Evolutionary conservation across 306 rosid genomes (phyloP), one percentile per base, ranked within the genome.

Genomic region (Rosa multiflora): DNA sequence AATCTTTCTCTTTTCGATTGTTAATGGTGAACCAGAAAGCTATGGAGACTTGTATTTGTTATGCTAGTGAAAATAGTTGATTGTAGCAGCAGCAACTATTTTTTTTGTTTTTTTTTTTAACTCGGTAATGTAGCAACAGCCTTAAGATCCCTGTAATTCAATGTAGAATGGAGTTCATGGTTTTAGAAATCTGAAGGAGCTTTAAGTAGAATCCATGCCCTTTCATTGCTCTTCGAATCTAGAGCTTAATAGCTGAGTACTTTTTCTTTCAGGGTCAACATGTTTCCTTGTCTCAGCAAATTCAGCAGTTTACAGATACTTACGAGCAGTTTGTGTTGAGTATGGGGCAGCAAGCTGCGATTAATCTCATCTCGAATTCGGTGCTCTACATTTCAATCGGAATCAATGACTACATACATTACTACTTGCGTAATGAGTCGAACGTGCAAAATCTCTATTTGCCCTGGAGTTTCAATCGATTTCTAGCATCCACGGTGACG

Each of bases 401-500:
- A 76, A 92, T 94, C 84, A 94, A 94, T 39, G 98, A 94, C 81
- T 94, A 90, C 80, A 94, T 94, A 78, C 98, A 94, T 78, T 92
- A 90, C 88, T 92, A 92, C 79, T 79, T 92, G 80, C 91, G 84
- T 55, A 92, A 90, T 75, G 93, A 80, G 1, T 88, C 97, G 21
- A 85, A 89, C 46, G 91, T 95, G 72, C 86, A 88, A 80, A 91
- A 86, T 81, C 74, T 92, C 71, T 95, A 82, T 76, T 84, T 86
- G 1, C 95, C 97, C 1, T 92, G 95, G 97, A 88, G 77, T 55
- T 91, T 94, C 86, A 94, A 91, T 83, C 90, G 86, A 67, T 87
- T 95, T 79, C 83, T 95, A 81, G 94, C 97, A 75, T 74, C 90
- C 74, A 82, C 90, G 23, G 40, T 95, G 15, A 79, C 40, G 63